Evolutionary conservation across 352 stramenopile genomes (phyloP), one percentile per base, ranked within the genome.

Genomic region (Pythium monospermum): DNA sequence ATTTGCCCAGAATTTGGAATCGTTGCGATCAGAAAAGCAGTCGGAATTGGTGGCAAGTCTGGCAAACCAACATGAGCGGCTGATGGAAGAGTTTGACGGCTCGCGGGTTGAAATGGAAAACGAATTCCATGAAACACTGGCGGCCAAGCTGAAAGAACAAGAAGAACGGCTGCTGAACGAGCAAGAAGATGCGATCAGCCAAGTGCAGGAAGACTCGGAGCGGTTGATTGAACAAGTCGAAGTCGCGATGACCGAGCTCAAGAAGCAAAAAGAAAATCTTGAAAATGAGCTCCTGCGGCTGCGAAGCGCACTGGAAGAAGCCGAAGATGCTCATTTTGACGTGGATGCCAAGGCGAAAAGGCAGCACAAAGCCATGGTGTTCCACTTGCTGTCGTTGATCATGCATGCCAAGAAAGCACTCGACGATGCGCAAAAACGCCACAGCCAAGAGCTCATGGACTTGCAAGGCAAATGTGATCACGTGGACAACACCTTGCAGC

Each of bases 131-230:
- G 21, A 45, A 3, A 62, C 78, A 27, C 42, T 86, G 6, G 57
- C 66, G 7, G 32, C 50, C 0, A 71, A 71, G 38, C 44, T 87
- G 32, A 56, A 68, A 11, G 69, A 74, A 16, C 71, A 85, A 28
- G 76, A 85, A 57, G 33, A 48, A 4, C 51, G 53, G 6, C 44
- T 86, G 2, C 30, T 73, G 19, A 69, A 69, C 6, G 75, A 87
- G 4, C 77, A 91, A 42, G 81, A 91, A 53, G 81, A 86, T 21
- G 73, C 78, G 1, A 87, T 91, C 35, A 66, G 68, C 5, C 74
- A 88, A 31, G 81, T 88, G 11, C 81, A 91, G 41, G 78, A 90
- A 48, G 81, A 91, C 42, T 87, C 78, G 6, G 81, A 91, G 51
- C 73, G 71, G 30, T 63, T 91, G 27, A 87, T 91, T 33, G 76